These are phyloP conservation scores for Penicillium ochrochloron DNA, from an alignment of 495 filamentous ascomycete species.

Conservation along the genomic window DNA sequence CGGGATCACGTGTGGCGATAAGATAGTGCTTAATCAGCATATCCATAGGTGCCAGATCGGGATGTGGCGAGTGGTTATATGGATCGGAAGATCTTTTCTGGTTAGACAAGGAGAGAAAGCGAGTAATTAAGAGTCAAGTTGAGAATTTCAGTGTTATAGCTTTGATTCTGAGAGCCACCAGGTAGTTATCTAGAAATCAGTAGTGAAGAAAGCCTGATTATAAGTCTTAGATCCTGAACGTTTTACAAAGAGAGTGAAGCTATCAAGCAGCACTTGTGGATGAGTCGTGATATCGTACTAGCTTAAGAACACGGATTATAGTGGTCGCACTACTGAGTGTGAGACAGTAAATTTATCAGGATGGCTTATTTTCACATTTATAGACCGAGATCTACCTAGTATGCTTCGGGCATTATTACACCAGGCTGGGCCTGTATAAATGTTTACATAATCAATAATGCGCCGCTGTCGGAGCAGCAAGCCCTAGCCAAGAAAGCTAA, in stretches of 20 bases:
- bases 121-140: not conserved
- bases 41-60: not conserved
- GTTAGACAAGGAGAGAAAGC: not conserved
- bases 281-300: not conserved
- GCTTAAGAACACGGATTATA: not conserved
- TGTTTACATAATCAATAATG: too few species aligned
- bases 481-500: not conserved
- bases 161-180: not conserved
- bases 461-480: not conserved
- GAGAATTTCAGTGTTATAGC: not conserved
- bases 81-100: not conserved
- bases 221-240: not conserved
- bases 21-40: slow-evolving; percentile 16
- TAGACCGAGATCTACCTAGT: not conserved
- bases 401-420: too few species aligned
- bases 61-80: not conserved
- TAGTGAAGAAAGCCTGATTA: not conserved
- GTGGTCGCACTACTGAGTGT: not conserved
- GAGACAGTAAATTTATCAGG: not conserved
- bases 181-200: not conserved
- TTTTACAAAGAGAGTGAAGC: not conserved
- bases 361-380: not conserved
- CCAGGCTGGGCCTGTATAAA: too few species aligned
- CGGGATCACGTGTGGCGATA: slow-evolving; percentile 19
- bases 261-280: not conserved